Evolutionary conservation across 129 eudicot species (phyloP).

Genomic region (Flaveria robusta): DNA sequence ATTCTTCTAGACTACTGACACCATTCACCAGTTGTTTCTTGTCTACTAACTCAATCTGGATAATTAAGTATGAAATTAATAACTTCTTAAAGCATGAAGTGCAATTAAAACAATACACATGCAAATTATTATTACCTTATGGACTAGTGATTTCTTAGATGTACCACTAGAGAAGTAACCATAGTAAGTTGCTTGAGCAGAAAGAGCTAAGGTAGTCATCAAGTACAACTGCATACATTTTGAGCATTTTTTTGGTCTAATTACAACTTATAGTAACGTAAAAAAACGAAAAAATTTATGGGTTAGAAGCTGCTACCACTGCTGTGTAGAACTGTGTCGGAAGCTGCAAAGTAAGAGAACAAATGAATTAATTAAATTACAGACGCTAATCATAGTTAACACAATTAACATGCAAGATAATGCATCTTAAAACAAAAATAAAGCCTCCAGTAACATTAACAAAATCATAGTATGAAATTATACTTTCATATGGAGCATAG

Average conservation of each 20-base stretch:
- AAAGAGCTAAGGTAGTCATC: constrained; percentile 57
- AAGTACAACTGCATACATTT: constrained; percentile 55
- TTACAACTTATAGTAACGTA: neutral
- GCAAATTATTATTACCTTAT: constrained; percentile 40
- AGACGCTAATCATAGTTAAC: neutral
- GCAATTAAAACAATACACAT: neutral
- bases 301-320: constrained; percentile 45
- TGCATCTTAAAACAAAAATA: neutral
- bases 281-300: neutral
- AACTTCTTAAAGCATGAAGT: neutral
- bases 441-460: neutral
- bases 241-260: neutral
- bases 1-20: constrained; percentile 21
- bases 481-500: neutral
- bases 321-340: constrained; percentile 78
- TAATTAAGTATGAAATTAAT: neutral
- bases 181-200: constrained; percentile 63
- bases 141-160: constrained; percentile 32
- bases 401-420: neutral
- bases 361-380: constrained; percentile 29
- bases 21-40: constrained; percentile 24
- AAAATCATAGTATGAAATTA: neutral
- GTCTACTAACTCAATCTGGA: constrained; percentile 42
- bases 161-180: constrained; percentile 53
- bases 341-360: constrained; percentile 55